Evolutionary conservation across 495 filamentous ascomycete species (phyloP).

Genomic region (Parmelia sp.): DNA sequence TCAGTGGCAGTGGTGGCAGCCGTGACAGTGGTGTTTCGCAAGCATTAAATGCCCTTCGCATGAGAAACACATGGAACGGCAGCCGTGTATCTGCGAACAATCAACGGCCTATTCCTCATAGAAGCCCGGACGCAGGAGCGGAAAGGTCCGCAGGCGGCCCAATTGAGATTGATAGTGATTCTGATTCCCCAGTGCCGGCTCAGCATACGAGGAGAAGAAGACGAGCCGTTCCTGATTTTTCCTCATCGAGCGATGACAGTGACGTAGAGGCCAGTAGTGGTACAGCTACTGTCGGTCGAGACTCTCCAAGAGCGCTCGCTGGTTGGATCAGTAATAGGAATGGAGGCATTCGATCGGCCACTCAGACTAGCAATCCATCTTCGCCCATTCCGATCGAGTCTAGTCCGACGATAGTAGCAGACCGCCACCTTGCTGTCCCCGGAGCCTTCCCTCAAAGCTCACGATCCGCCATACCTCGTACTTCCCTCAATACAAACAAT

Average conservation of each 20-base stretch:
- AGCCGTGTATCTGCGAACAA: neutral
- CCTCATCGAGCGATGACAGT: constrained; percentile 16
- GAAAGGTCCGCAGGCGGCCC: neutral
- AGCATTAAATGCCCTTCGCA: constrained; percentile 4
- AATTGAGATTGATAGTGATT: constrained; percentile 22
- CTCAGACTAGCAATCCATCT: constrained; percentile 4
- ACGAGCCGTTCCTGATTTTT: constrained; percentile 5
- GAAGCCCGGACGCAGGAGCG: neutral
- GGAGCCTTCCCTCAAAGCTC: neutral
- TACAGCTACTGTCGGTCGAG: constrained; percentile 15
- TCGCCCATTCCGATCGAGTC: constrained; percentile 18
- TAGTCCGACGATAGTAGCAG: constrained; percentile 10
- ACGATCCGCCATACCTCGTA: neutral
- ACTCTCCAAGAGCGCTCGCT: constrained; percentile 3
- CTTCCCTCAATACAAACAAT: neutral
- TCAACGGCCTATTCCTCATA: neutral
- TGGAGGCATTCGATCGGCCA: neutral
- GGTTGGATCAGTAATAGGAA: neutral
- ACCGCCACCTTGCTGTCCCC: neutral
- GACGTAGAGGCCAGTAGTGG: constrained; percentile 15
- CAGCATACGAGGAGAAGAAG: constrained; percentile 17
- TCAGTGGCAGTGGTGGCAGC: constrained; percentile 2
- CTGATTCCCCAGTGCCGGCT: constrained; percentile 16
- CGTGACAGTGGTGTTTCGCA: constrained; percentile 2
- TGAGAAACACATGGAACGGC: neutral